Conservation (phyloP, 164 flowering plant genomes). For the Warburgia ugandensis region DNA sequence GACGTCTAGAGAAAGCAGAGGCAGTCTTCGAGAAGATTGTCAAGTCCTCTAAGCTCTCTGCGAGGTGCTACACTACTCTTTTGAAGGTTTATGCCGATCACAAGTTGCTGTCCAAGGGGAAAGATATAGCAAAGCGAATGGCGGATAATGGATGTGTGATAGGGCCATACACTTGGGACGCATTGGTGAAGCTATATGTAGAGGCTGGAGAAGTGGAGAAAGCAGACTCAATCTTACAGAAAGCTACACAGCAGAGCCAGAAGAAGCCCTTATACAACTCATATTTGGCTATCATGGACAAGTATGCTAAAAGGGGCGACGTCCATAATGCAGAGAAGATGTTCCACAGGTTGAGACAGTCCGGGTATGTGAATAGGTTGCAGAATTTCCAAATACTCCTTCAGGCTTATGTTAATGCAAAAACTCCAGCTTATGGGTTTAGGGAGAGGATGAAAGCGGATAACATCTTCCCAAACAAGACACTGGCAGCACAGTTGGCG, state of each 20-base stretch:
- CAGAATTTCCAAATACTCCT: constrained; percentile 43
- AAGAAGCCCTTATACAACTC: constrained; percentile 47
- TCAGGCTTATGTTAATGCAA: constrained; percentile 59
- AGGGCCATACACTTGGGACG: constrained; percentile 72
- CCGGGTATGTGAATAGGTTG: constrained; percentile 44
- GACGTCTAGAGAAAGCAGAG: constrained; percentile 63
- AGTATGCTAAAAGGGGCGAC: constrained; percentile 73
- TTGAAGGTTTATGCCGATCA: constrained; percentile 55
- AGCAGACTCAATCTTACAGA: constrained; percentile 67
- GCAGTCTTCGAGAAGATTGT: constrained; percentile 49
- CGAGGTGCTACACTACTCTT: constrained; percentile 37
- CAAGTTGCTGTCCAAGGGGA: constrained; percentile 61
- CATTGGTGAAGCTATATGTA: constrained; percentile 62
- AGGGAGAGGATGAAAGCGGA: constrained; percentile 81
- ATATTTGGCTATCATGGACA: constrained; percentile 42
- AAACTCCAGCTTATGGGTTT: constrained; percentile 72
- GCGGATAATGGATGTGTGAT: constrained; percentile 36
- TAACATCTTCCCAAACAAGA: constrained; percentile 52
- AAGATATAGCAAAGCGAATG: constrained; percentile 64
- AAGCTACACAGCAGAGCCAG: constrained; percentile 40
- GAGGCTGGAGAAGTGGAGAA: constrained; percentile 80
- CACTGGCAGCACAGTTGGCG: constrained; percentile 33
- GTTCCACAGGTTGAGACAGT: constrained; percentile 44
- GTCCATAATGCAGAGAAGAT: constrained; percentile 74
- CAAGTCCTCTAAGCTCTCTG: constrained; percentile 23